Conservation (phyloP, 2,329 filamentous ascomycete genomes). For the Periconia macrospinosa region DNA sequence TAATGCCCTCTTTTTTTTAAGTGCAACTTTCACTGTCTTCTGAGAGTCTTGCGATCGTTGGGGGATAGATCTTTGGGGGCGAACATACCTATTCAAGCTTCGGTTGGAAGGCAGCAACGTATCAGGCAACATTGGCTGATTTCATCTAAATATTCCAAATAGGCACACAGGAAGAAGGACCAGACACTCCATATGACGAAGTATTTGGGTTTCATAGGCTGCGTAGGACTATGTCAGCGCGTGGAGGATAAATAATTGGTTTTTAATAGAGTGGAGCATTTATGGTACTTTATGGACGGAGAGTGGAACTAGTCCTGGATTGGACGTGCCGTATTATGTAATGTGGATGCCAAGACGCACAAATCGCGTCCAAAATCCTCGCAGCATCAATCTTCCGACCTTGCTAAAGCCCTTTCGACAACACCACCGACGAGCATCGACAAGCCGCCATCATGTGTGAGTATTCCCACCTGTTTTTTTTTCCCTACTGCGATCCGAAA, state of each 20-base stretch:
- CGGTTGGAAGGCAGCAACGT: background rate
- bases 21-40: too few relatives aligned
- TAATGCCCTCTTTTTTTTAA: too few relatives aligned
- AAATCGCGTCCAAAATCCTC: constrained; percentile 20
- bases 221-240: background rate
- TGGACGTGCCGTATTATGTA: constrained; percentile 1
- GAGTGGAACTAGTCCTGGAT: background rate
- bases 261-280: too few relatives aligned
- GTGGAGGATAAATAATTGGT: too few relatives aligned
- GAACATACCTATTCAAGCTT: too few relatives aligned
- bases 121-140: background rate
- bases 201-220: background rate
- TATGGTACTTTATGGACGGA: too few relatives aligned
- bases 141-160: background rate
- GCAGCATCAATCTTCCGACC: constrained; percentile 5
- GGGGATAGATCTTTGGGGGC: too few relatives aligned
- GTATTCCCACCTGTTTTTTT: constrained; percentile 15
- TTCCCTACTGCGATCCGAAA: background rate
- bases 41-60: too few relatives aligned
- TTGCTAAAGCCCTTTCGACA: constrained; percentile 30
- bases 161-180: background rate
- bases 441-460: constrained; percentile 45
- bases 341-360: constrained; percentile 5
- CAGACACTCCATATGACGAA: too few relatives aligned
- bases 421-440: constrained; percentile 39